phyloP scores from a whole-genome alignment of 306 rosid genomes.

The Dryas drummondii region DNA sequence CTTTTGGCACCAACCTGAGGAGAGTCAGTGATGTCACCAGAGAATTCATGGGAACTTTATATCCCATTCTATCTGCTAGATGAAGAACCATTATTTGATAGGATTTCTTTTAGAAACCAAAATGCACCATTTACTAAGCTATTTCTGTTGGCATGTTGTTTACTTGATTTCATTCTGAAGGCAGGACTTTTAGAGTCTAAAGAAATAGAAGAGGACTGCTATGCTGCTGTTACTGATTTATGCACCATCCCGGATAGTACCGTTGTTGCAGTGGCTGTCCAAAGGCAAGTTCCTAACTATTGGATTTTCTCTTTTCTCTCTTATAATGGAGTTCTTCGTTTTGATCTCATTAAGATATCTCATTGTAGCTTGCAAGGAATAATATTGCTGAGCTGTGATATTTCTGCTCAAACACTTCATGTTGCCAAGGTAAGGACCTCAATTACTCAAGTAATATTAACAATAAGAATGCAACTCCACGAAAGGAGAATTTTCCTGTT shows the following conservation, averaged over 20 bases:
- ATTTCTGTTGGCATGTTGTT: conserved; percentile 21
- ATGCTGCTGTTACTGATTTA: conserved; percentile 61
- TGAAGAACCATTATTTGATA: neutral
- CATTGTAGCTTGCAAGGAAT: conserved; percentile 79
- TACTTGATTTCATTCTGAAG: conserved; percentile 49
- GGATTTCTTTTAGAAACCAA: neutral
- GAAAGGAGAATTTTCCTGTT: neutral
- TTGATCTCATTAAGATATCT: conserved; percentile 17
- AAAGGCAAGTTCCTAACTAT: conserved; percentile 54
- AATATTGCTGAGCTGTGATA: conserved; percentile 57
- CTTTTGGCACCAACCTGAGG: too few species aligned
- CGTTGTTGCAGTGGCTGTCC: conserved; percentile 82
- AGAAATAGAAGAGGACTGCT: conserved; percentile 50
- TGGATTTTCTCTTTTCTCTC: conserved; percentile 12
- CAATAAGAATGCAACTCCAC: neutral
- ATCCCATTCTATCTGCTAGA: neutral
- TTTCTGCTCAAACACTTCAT: conserved; percentile 51
- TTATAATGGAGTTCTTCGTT: conserved; percentile 13
- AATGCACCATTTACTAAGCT: neutral
- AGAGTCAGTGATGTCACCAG: too few species aligned
- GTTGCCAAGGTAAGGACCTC: conserved; percentile 58
- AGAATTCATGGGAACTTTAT: too few species aligned
- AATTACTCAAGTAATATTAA: conserved; percentile 8
- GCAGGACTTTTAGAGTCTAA: conserved; percentile 74
- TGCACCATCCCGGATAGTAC: conserved; percentile 58